phyloP scores from a whole-genome alignment of 2,329 filamentous ascomycete genomes.

The Alternaria consortialis region DNA sequence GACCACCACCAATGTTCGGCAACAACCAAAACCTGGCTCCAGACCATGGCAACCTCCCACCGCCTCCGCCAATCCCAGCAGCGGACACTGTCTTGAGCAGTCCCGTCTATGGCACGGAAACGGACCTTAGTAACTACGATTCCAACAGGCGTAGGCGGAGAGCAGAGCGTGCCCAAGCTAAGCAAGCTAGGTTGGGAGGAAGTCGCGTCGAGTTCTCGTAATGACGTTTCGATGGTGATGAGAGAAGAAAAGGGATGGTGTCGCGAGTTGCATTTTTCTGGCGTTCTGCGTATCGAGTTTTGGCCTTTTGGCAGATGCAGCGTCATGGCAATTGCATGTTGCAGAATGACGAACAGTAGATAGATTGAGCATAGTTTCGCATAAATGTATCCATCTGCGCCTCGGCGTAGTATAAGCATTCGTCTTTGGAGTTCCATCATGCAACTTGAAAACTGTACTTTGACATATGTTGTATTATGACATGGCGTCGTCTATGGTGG shows the following conservation, averaged over 20 bases:
- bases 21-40: constrained; percentile 11
- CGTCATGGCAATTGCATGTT: not conserved
- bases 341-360: not conserved
- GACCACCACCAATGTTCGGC: constrained; percentile 38
- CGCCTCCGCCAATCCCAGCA: constrained; percentile 48
- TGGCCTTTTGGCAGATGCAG: not conserved
- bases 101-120: constrained; percentile 50
- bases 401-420: not conserved
- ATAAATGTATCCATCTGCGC: not conserved
- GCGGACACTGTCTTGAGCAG: constrained; percentile 48
- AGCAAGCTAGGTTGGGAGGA: constrained; percentile 46
- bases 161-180: constrained; percentile 52
- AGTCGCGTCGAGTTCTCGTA: constrained; percentile 53
- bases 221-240: constrained; percentile 12
- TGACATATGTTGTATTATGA: not conserved
- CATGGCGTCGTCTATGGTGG: not conserved
- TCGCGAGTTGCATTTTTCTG: constrained; percentile 5
- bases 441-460: not conserved
- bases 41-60: constrained; percentile 32
- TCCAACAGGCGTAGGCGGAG: constrained; percentile 50
- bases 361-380: constrained; percentile 4
- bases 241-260: not conserved
- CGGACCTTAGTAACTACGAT: constrained; percentile 52
- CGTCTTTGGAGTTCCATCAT: not conserved
- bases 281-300: constrained; percentile 7